A percentile compares a stretch with the other conserved stretches of the same genome.
Conservation (phyloP, 257 asterid species). For the Solanum corneliomulleri region DNA sequence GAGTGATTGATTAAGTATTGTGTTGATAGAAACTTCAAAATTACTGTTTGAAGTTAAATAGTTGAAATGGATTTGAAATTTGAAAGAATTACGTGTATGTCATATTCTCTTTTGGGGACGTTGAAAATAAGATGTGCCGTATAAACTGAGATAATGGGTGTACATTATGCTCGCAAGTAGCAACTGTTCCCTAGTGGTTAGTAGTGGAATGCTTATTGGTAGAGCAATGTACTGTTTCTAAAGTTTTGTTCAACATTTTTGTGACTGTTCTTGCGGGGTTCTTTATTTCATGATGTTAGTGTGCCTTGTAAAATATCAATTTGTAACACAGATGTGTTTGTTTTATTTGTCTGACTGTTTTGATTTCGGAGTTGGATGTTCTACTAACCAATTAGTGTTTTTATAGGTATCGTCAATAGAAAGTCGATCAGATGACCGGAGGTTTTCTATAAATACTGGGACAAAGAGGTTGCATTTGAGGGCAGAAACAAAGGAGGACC, state of each 20-base stretch:
- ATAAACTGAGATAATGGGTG: background rate
- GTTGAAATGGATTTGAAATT: background rate
- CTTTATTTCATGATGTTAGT: background rate
- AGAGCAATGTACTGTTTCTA: background rate
- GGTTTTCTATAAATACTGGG: constrained; percentile 16
- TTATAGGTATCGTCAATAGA: constrained; percentile 15
- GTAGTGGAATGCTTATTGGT: background rate
- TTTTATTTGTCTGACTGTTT: background rate
- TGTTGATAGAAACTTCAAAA: background rate
- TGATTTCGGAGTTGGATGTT: background rate
- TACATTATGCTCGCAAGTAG: background rate
- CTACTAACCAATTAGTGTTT: background rate
- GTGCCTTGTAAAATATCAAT: background rate
- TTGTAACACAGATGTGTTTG: background rate
- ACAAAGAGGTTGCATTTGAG: constrained; percentile 13
- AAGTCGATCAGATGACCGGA: constrained; percentile 14
- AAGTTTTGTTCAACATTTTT: background rate
- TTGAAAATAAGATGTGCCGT: background rate
- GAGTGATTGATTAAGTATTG: background rate
- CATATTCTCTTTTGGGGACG: background rate
- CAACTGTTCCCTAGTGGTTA: background rate
- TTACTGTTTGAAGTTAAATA: background rate
- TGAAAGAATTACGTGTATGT: background rate
- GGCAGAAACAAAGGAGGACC: constrained; percentile 11
- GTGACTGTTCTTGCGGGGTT: background rate